Percentiles rank a stretch among this genome's conserved stretches.
phyloP scores from a whole-genome alignment of 331 rosid genomes.

The Rhamnella rubrinervis region DNA sequence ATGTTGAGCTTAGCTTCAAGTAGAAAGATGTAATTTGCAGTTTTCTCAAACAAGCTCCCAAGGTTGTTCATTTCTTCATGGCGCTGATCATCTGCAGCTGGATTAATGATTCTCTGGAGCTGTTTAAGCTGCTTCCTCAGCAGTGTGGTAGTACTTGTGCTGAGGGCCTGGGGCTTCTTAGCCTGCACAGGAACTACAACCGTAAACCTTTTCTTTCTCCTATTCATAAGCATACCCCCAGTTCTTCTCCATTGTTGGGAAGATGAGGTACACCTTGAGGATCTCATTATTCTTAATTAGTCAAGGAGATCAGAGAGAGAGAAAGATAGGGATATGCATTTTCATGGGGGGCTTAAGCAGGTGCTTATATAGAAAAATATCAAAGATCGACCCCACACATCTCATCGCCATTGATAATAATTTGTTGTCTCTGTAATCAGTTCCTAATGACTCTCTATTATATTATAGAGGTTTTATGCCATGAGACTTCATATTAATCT shows the following conservation, averaged over 20 bases:
- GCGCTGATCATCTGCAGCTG: conserved; percentile 24
- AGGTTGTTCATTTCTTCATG: conserved; percentile 33
- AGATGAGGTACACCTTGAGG: conserved; percentile 7
- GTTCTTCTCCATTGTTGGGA: conserved; percentile 18
- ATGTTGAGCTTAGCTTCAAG: conserved; percentile 53
- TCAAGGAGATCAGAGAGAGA: conserved; percentile 15
- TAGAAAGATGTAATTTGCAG: conserved; percentile 44
- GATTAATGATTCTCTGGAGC: conserved; percentile 45
- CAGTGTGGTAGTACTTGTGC: no score
- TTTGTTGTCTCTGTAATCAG: no score
- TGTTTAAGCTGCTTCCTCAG: conserved; percentile 30
- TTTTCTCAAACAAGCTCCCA: conserved; percentile 33
- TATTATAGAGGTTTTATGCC: no score
- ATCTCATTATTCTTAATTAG: conserved; percentile 28
- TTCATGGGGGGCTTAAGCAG: conserved; percentile 2
- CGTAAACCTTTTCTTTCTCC: conserved; percentile 49
- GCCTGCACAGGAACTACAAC: no score
- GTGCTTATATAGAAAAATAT: conserved; percentile 40
- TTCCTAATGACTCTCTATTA: no score
- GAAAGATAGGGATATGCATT: background rate
- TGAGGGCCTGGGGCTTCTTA: no score
- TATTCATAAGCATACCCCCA: conserved; percentile 38
- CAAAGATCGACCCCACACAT: conserved; percentile 19
- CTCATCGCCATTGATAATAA: background rate
- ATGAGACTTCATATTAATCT: no score